phyloP scores from a whole-genome alignment of 192 early-diverging fungal species.

The Allomyces javanicus region DNA sequence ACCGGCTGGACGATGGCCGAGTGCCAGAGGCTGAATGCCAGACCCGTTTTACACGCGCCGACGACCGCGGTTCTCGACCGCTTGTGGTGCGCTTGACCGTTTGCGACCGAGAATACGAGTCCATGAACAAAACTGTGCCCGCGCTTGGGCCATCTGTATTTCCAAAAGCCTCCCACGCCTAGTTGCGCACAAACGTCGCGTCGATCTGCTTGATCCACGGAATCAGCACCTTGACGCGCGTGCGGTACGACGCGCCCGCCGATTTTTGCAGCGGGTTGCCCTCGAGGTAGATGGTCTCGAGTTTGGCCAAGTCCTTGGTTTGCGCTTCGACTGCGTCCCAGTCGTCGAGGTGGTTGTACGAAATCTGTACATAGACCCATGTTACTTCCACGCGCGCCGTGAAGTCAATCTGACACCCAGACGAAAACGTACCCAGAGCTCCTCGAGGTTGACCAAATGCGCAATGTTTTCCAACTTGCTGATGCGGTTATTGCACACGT shows the following conservation, averaged over 20 bases:
- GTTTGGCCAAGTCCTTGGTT: conserved; percentile 31
- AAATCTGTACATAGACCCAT: neutral
- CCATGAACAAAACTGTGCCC: too few relatives aligned
- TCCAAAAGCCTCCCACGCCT: too few relatives aligned
- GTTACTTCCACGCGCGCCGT: too few relatives aligned
- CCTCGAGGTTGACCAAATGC: conserved; percentile 48
- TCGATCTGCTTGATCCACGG: conserved; percentile 85
- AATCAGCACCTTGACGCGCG: conserved; percentile 65
- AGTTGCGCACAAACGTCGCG: conserved; percentile 33
- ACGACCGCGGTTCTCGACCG: too few relatives aligned
- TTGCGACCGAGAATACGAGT: too few relatives aligned
- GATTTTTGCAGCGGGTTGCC: conserved; percentile 78
- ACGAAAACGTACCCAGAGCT: conserved; percentile 57
- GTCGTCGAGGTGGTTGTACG: conserved; percentile 46
- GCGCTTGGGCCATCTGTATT: too few relatives aligned
- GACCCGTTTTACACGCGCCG: too few relatives aligned
- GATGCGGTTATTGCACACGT: conserved; percentile 67
- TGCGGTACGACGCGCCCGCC: conserved; percentile 55
- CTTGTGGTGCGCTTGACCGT: too few relatives aligned
- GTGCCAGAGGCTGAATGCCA: too few relatives aligned
- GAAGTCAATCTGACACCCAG: too few relatives aligned
- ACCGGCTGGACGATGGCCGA: too few relatives aligned
- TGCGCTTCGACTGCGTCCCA: conserved; percentile 57
- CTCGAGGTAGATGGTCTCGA: conserved; percentile 83
- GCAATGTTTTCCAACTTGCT: conserved; percentile 48